Base-by-base conservation (phyloP, 1,139 yeast species). In the Taphrina flavorubra region DNA sequence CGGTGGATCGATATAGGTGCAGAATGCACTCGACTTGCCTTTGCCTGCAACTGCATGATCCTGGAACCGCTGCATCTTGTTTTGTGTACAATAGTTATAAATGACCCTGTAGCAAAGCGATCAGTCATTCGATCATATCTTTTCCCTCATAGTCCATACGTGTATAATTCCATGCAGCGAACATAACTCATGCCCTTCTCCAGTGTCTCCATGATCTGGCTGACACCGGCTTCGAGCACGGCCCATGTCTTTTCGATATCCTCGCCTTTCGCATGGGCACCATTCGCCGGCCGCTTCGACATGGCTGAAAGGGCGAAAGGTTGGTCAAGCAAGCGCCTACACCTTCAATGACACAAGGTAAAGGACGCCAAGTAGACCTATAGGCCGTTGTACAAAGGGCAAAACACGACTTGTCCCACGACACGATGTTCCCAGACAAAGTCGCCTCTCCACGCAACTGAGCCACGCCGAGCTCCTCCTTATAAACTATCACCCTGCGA, bases 21-120 rank as follows among this genome's bases (percentile, higher is more conserved):
- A 70, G 44, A 51, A 57, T 51, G 56, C 34, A 62, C 47, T 20
- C 69, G 18, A 73, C 72, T 68, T 78, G 68, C 72, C 72, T 59
- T 72, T 70, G 77, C 63, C 78, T 72, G 70, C 76, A 76, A 72
- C 79, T 76, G 72, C 79, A 79, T 69, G 73, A 72, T 69, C 72
- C 11, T 76, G 76, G 51, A 70, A 73, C 16, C 79, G 70, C 89
- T 83, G 42, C 94, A 87, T 74, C 89, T 89, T 74, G 90, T 88
- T 65, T 90, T 94, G 71, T n/a, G 71, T 68, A 81, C 99, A 94
- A 77, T 90, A 94, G 79, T 92, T 92, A 81, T 92, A 95, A 73
- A 94, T 89, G 3, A 97, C 96, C 0, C 67, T 63, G 51, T 96
- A 90, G 77, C 88, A 88, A 70, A 78, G 74, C 57, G 75, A 76